Evolutionary conservation across 331 rosid genomes (phyloP).

Genomic region (Ulmus americana): DNA sequence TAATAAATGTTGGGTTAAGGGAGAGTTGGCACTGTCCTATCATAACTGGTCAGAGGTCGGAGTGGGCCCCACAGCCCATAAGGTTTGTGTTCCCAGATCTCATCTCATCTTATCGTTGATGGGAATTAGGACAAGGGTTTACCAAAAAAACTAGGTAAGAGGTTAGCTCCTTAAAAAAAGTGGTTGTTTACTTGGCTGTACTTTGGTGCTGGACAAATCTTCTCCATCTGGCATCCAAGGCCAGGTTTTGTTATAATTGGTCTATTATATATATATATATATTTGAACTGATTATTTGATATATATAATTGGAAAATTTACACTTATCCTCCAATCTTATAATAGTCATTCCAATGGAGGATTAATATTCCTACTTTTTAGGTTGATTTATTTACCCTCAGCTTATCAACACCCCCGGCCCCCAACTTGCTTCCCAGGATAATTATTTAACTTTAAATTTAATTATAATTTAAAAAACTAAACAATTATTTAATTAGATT

Average conservation of each 20-base stretch:
- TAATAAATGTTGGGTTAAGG: constrained; percentile 8
- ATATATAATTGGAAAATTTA: too few relatives aligned
- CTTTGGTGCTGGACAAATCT: background rate
- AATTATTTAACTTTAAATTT: too few relatives aligned
- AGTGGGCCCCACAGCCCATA: constrained; percentile 24
- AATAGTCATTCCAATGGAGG: too few relatives aligned
- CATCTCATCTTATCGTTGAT: background rate
- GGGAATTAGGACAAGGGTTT: background rate
- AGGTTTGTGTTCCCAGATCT: constrained; percentile 9
- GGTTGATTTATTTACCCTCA: too few relatives aligned
- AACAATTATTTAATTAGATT: too few relatives aligned
- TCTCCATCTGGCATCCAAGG: background rate
- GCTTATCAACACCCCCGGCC: too few relatives aligned
- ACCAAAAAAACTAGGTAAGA: background rate
- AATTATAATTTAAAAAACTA: too few relatives aligned
- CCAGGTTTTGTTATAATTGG: background rate
- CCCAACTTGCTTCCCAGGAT: too few relatives aligned
- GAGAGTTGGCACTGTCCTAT: constrained; percentile 30
- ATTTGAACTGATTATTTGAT: too few relatives aligned
- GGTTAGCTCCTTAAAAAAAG: background rate
- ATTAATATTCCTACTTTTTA: too few relatives aligned
- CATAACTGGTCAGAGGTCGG: constrained; percentile 32
- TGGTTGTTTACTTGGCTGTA: background rate
- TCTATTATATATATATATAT: too few relatives aligned
- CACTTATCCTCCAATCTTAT: too few relatives aligned